These are phyloP conservation scores for Rubia peregrina DNA, from an alignment of 305 asterid species.

Conservation along the genomic window DNA sequence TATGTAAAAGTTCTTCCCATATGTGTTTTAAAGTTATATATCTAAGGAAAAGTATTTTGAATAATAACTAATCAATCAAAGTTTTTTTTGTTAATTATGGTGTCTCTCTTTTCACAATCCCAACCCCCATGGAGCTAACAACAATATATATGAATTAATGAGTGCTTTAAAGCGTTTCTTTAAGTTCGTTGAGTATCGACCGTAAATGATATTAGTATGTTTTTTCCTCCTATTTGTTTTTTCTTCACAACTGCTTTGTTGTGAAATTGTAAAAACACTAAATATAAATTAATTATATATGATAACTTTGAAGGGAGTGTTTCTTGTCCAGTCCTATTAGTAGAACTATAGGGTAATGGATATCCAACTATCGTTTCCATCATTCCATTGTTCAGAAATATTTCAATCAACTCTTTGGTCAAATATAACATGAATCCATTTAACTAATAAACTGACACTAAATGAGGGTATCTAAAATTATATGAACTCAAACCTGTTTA, in stretches of 20 bases:
- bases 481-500: background rate
- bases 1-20: slow-evolving; percentile 21
- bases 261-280: too few species aligned
- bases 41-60: background rate
- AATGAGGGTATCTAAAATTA: background rate
- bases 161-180: too few species aligned
- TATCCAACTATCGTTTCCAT: background rate
- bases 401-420: background rate
- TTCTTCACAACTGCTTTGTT: too few species aligned
- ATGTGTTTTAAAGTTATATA: background rate
- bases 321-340: background rate
- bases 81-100: background rate
- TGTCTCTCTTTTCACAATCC: too few species aligned
- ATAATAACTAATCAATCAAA: background rate
- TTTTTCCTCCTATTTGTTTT: too few species aligned
- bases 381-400: background rate
- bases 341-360: background rate
- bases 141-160: too few species aligned
- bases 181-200: too few species aligned
- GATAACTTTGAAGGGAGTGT: background rate
- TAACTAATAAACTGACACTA: background rate
- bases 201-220: too few species aligned
- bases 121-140: too few species aligned
- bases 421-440: background rate
- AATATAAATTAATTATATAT: background rate